Percentiles rank a stretch among this genome's conserved stretches.
Evolutionary conservation across 345 rosid species (phyloP).

Genomic region (Camelina sativa): DNA sequence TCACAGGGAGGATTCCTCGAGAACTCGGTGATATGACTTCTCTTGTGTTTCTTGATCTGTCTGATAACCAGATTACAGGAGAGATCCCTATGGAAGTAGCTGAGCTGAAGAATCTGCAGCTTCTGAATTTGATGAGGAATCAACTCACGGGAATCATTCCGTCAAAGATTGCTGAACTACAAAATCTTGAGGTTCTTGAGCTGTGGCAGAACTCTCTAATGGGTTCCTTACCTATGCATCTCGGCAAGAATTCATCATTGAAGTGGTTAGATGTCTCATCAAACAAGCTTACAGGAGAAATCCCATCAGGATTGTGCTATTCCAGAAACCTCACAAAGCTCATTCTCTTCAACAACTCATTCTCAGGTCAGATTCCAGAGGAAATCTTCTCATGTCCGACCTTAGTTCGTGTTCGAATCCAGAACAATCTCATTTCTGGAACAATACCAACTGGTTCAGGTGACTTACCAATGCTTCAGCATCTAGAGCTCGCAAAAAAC

Average conservation of each 20-base stretch:
- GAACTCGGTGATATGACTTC: slow-evolving; percentile 66
- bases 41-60: slow-evolving; percentile 67
- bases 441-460: slow-evolving; percentile 68
- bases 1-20: slow-evolving; percentile 65
- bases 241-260: slow-evolving; percentile 65
- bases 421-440: slow-evolving; percentile 75
- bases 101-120: slow-evolving; percentile 61
- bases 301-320: slow-evolving; percentile 66
- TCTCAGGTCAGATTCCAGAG: slow-evolving; percentile 63
- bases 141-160: slow-evolving; percentile 64
- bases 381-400: slow-evolving; percentile 64
- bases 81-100: slow-evolving; percentile 63
- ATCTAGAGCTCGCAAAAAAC: slow-evolving; percentile 86
- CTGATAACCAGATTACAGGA: slow-evolving; percentile 73
- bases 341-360: slow-evolving; percentile 78
- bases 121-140: slow-evolving; percentile 77
- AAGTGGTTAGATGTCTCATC: slow-evolving; percentile 79
- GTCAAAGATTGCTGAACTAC: slow-evolving; percentile 55
- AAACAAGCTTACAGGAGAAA: slow-evolving; percentile 66
- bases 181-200: slow-evolving; percentile 68
- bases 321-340: slow-evolving; percentile 76
- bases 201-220: slow-evolving; percentile 71
- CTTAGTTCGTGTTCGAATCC: slow-evolving; percentile 75
- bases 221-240: slow-evolving; percentile 64
- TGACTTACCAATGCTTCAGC: slow-evolving; percentile 67